These are phyloP conservation scores for Extremus antarcticus DNA, from an alignment of 495 filamentous ascomycete genomes.

Conservation along the genomic window DNA sequence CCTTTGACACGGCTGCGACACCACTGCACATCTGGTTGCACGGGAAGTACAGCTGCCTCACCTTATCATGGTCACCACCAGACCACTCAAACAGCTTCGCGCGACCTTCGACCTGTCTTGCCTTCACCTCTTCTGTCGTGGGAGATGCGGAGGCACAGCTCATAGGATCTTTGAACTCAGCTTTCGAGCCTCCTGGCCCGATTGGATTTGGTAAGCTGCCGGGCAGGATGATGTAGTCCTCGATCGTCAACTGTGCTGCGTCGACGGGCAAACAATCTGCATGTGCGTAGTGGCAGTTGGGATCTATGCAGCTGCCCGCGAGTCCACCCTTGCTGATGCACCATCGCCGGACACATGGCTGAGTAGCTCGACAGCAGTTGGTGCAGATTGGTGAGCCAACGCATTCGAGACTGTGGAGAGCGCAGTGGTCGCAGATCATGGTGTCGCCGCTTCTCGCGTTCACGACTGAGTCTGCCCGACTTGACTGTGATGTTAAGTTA, in stretches of 20 bases:
- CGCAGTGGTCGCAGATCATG: neutral
- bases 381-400: neutral
- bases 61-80: neutral
- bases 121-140: neutral
- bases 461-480: neutral
- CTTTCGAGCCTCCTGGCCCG: no score
- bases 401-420: neutral
- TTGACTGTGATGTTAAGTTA: neutral
- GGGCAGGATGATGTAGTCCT: slow-evolving; percentile 2
- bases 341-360: neutral
- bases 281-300: neutral
- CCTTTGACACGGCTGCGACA: neutral
- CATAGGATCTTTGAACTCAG: no score
- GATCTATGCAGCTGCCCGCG: neutral
- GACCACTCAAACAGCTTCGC: neutral
- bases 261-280: neutral
- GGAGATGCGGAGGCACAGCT: no score
- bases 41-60: neutral
- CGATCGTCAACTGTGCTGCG: neutral
- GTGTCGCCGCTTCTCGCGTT: neutral
- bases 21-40: neutral
- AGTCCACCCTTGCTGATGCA: neutral
- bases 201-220: neutral
- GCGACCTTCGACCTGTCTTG: neutral
- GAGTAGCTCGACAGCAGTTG: neutral